Base-by-base conservation (phyloP, 257 asterid species). In the Lantana camara region DNA sequence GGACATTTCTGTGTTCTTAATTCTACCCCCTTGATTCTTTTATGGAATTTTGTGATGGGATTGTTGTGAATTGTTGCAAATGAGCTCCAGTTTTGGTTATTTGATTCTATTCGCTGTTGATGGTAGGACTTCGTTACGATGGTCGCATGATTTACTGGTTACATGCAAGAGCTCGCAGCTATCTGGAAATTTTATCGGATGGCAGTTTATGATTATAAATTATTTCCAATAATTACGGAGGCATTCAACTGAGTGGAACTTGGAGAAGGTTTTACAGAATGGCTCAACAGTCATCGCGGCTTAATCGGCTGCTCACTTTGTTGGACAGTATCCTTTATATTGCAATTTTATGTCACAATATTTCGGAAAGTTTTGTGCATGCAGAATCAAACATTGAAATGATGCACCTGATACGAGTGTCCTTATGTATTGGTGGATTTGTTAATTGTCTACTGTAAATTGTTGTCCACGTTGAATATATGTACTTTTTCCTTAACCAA, bases 211-310 rank as follows among this genome's bases (percentile, higher is more conserved):
- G 73, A 68, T 69, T 41, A 14, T 70, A 53, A 14, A 20, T 51
- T 63, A 27, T 29, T 65, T 78, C 57, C 57, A 64, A 59, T 74
- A 66, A 68, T 64, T 73, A 63, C 67, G 74, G 74, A 20, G 59
- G 70, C 66, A 23, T 40, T 74, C 40, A 72, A 76, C 75, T 80
- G 77, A 66, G 59, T 64, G 77, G 69, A 63, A 66, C 69, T 46
- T 46, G 63, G 75, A 64, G 64, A 60, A 62, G 68, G 64, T 49
- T 61, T 66, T 56, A 9, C 45, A 78, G 19, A 40, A 90, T 90
- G 99, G 95, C 97, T 80, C 99, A 84, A 73, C 99, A 90, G 83
- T 94, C 98, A 0, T 94, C 99, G 9, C 88, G 99, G 65, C 98
- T 94, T 54, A 74, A 88, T 41, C 96, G 99, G 69, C 83, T 94